Base-by-base conservation (phyloP, 192 early-diverging fungal genomes). In the Coemansia sp. region DNA sequence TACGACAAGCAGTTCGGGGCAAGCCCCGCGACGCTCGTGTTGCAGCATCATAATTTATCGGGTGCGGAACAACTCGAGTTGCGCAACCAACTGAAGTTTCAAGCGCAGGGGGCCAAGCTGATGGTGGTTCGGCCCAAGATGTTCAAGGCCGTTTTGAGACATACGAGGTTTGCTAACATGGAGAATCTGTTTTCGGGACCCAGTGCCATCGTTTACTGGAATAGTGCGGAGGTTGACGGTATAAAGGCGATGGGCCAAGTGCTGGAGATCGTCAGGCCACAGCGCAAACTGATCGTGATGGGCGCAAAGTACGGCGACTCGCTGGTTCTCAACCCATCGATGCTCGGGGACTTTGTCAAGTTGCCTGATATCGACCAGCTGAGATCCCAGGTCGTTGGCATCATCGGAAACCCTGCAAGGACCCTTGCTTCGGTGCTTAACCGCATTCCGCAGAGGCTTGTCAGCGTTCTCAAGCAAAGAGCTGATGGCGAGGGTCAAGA, bases 1-100 rank as follows among this genome's bases (percentile, higher is more conserved):
- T 85, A 85, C 39, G 84, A 85, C 39, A 26, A 44, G 45, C 69
- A 78, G 24, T 69, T 85, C 15, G 60, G 48, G 9, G 21, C 30
- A 4, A 71, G 71, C 30, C 75, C 75, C 0, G 65, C 67, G 0
- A 51, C 78, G 30, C 26, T 85, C 3, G 49, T 85, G 5, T 16
- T 81, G 9, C 84, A 85, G 62, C 75, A 81, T 63, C 62, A 85
- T 56, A 85, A 85, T 51, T 67, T 85, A 34, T 70, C 60, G 6
- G 84, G 73, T 5, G 14, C 59, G 4, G 84, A 85, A 56, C 69
- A 69, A 36, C 63, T 69, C n/a, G 69, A 69, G 20, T 59, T 69
- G 48, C 63, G 78, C 1, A 68, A 64, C 10, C 57, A 68, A 6
- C 65, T 77, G 15, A 79, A 77, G 39, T 51, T 69, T 24, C 18